Evolutionary conservation across 345 rosid genomes (phyloP), one percentile per base, ranked within the genome.

Genomic region (Aquilaria malaccensis): DNA sequence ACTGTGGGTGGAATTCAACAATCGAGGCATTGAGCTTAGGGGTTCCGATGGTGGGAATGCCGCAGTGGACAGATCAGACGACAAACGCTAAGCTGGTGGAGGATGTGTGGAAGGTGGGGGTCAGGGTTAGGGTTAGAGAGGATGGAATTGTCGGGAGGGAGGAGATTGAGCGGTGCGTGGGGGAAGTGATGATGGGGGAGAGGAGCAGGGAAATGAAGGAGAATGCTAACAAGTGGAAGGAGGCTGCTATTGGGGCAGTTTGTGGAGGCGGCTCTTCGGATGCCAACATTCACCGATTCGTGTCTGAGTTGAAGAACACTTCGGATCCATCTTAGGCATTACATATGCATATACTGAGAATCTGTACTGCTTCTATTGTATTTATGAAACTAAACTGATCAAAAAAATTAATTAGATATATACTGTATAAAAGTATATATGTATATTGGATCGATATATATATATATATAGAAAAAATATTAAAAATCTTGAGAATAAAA

Each of bases 1-100:
- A 86, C 11, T 76, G 85, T 50, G 87, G 93, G 1, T 86, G 93
- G 93, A 86, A 86, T 58, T 82, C 82, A 2, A 82, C 84, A 0
- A 63, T 82, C 10, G 84, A 82, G 72, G 84, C 73, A 0, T 46
- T 82, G 74, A 47, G 73, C 67, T 69, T 82, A 64, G 83, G 86
- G 10, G 76, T 76, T 45, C 83, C 83, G 2, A 79, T 81, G 79
- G 77, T 81, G 69, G 78, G 76, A n/a, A 81, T 81, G 83, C 81
- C 86, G 3, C 83, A 78, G 22, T 74, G 81, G 86, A 74, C 79
- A 0, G 83, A 81, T 49, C 87, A 82, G 32, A 72, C 84, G 2
- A 71, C 76, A 1, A 74, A 86, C 58, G 81, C 85, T 1, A 86
- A 86, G 74, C 71, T 77, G 6, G 74, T 86, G 30, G 73, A 72